Evolutionary conservation across 495 filamentous ascomycete genomes (phyloP).

Genomic region (Annulohypoxylon moriforme): DNA sequence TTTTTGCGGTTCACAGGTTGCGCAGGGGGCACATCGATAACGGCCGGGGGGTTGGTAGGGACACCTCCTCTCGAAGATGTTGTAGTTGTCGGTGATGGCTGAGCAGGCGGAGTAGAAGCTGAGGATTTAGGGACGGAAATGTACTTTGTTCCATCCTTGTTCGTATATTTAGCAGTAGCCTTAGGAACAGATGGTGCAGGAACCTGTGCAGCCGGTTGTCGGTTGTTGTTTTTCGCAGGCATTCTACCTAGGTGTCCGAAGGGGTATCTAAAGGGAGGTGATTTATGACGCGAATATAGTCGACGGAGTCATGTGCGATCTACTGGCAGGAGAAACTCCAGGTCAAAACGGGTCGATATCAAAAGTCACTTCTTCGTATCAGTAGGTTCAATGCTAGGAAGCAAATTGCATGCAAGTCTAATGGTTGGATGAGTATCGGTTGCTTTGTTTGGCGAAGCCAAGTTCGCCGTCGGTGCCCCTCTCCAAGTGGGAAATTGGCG

Average conservation of each 20-base stretch:
- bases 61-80: constrained; percentile 49
- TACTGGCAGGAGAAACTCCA: constrained; percentile 17
- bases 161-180: constrained; percentile 67
- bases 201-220: constrained; percentile 55
- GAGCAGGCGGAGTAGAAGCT: constrained; percentile 62
- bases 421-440: constrained; percentile 8
- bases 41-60: constrained; percentile 40
- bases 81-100: constrained; percentile 58
- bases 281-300: constrained; percentile 37
- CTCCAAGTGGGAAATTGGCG: constrained; percentile 38
- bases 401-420: not conserved
- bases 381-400: not conserved
- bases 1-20: constrained; percentile 87
- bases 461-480: constrained; percentile 35
- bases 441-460: constrained; percentile 21
- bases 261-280: not conserved
- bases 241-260: constrained; percentile 50
- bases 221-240: constrained; percentile 60
- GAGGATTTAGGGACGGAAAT: constrained; percentile 72
- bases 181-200: constrained; percentile 55
- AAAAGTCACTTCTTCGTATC: constrained; percentile 11
- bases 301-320: constrained; percentile 50
- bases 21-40: constrained; percentile 43
- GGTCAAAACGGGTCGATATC: constrained; percentile 23
- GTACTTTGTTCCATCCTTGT: constrained; percentile 75